phyloP scores from a whole-genome alignment of 2,329 filamentous ascomycete genomes.

The Aureobasidium zeae region DNA sequence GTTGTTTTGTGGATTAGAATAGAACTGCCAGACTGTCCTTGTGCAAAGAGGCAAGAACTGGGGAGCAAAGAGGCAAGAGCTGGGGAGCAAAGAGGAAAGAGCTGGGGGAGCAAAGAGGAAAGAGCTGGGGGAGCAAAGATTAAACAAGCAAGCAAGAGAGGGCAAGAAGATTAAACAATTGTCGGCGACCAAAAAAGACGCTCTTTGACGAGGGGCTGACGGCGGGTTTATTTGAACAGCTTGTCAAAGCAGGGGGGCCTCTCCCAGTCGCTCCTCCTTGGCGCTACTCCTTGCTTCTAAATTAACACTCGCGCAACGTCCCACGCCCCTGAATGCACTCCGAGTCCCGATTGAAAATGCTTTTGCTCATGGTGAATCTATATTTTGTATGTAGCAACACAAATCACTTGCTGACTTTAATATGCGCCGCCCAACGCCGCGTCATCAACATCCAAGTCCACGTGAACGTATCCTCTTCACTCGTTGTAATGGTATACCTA shows the following conservation, averaged over 20 bases:
- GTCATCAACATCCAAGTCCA: constrained; percentile 4
- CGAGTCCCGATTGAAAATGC: background rate
- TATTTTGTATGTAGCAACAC: constrained; percentile 10
- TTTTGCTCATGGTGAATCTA: background rate
- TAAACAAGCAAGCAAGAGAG: background rate
- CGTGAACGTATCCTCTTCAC: too few relatives aligned
- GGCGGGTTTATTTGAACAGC: constrained; percentile 3
- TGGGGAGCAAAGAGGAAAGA: background rate
- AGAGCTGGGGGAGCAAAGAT: background rate
- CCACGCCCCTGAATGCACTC: too few relatives aligned
- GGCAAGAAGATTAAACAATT: too few relatives aligned
- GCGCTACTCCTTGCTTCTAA: constrained; percentile 12
- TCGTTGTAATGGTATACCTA: constrained; percentile 89
- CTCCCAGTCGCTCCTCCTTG: background rate
- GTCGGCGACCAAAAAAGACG: constrained; percentile 6
- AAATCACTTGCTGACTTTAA: background rate
- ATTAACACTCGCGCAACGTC: too few relatives aligned
- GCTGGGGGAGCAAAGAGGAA: background rate
- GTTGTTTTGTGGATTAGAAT: constrained; percentile 4
- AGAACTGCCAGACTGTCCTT: background rate
- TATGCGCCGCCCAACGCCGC: constrained; percentile 16
- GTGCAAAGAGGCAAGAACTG: background rate
- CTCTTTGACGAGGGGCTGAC: background rate
- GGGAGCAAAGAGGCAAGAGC: background rate
- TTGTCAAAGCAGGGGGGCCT: constrained; percentile 1